Conservation (phyloP, 1,139 yeast species). For the Zygotorulaspora mrakii region DNA sequence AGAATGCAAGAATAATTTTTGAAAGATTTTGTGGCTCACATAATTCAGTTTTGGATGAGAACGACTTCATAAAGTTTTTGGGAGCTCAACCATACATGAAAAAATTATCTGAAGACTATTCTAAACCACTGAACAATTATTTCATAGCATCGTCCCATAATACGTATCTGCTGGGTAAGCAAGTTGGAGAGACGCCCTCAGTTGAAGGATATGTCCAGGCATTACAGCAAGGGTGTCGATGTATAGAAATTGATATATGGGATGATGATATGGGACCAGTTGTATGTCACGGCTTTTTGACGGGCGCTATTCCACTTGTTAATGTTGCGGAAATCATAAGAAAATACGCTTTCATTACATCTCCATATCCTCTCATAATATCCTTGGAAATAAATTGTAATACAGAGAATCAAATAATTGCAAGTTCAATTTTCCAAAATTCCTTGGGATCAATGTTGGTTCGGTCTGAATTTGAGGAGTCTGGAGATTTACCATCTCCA, state of each 20-base stretch:
- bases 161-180: conserved; percentile 85
- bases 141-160: conserved; percentile 92
- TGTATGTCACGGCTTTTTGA: conserved; percentile 88
- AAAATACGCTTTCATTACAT: conserved; percentile 78
- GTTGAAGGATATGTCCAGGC: conserved; percentile 89
- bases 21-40: conserved; percentile 42
- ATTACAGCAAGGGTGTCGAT: conserved; percentile 85
- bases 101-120: conserved; percentile 44
- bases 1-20: conserved; percentile 42
- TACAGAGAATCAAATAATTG: conserved; percentile 55
- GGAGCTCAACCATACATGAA: conserved; percentile 42
- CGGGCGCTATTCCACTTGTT: conserved; percentile 63
- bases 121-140: conserved; percentile 77
- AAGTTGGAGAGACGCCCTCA: conserved; percentile 86
- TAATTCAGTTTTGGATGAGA: conserved; percentile 24
- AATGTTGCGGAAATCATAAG: conserved; percentile 71
- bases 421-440: conserved; percentile 50
- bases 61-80: conserved; percentile 39
- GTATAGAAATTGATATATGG: conserved; percentile 94
- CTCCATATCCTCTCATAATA: conserved; percentile 82
- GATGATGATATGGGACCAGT: conserved; percentile 80
- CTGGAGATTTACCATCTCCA: conserved; percentile 62
- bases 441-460: conserved; percentile 55
- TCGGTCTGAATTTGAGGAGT: conserved; percentile 24
- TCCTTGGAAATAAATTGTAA: conserved; percentile 85